Conservation (phyloP, 2,329 filamentous ascomycete species). For the Conoideocrella luteorostrata region DNA sequence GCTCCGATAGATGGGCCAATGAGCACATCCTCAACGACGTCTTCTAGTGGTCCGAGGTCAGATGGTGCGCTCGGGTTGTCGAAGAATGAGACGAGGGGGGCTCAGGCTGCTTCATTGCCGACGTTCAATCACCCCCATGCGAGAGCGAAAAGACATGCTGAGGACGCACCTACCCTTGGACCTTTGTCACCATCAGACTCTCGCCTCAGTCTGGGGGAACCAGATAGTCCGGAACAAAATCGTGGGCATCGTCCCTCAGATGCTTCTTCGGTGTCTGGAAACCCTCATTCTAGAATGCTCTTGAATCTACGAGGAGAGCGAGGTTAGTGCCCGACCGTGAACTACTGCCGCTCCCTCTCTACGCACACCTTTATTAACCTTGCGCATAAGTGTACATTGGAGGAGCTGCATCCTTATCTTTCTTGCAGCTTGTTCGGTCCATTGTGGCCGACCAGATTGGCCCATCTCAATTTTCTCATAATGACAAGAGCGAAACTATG, state of each 20-base stretch:
- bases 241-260: slow-evolving; percentile 1
- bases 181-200: slow-evolving; percentile 25
- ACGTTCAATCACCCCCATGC: not conserved
- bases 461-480: slow-evolving; percentile 47
- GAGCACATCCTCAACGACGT: not conserved
- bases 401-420: slow-evolving; percentile 47
- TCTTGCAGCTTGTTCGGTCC: slow-evolving; percentile 46
- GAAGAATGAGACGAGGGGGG: not conserved
- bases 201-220: slow-evolving; percentile 16
- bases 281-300: slow-evolving; percentile 35
- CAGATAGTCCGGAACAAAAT: slow-evolving; percentile 4
- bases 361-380: no score
- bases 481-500: slow-evolving; percentile 44
- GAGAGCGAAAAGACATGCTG: slow-evolving; percentile 7
- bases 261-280: slow-evolving; percentile 11
- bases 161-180: slow-evolving; percentile 9
- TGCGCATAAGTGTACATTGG: slow-evolving; percentile 36
- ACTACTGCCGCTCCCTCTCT: no score
- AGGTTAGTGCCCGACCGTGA: slow-evolving; percentile 27
- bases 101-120: not conserved
- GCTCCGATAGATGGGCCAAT: slow-evolving; percentile 4
- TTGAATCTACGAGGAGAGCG: slow-evolving; percentile 45
- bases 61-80: not conserved
- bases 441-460: slow-evolving; percentile 44
- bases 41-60: not conserved